A percentile compares a stretch with the other conserved stretches of the same genome.
Evolutionary conservation across 129 eudicot genomes (phyloP).

Genomic region (Oenanthe sinensis): DNA sequence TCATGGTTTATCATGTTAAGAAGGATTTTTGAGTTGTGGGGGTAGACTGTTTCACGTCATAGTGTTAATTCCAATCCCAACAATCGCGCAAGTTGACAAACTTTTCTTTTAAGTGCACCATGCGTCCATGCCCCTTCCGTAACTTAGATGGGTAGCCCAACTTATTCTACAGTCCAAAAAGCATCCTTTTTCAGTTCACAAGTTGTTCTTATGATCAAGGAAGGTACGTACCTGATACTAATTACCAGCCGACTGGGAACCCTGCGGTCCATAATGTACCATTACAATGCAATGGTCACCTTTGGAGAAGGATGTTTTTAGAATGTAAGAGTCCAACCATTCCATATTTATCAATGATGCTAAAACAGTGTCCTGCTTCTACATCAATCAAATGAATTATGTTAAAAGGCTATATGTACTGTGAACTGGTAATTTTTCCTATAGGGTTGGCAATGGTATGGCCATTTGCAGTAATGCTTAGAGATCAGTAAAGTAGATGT

Average conservation of each 20-base stretch:
- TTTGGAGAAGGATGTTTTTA: neutral
- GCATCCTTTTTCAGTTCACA: neutral
- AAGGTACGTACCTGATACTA: neutral
- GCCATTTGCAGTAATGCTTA: neutral
- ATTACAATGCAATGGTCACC: neutral
- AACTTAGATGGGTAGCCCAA: neutral
- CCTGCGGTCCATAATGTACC: neutral
- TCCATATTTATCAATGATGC: neutral
- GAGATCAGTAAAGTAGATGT: neutral
- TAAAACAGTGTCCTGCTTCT: too few species aligned
- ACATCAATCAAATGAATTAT: too few species aligned
- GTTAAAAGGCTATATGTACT: too few species aligned
- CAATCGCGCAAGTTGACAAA: too few species aligned
- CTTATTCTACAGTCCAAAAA: neutral
- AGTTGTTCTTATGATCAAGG: neutral
- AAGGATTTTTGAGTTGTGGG: too few species aligned
- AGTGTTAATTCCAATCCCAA: too few species aligned
- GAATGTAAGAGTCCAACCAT: neutral
- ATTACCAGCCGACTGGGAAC: neutral
- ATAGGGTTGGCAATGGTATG: neutral
- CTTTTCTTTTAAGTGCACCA: too few species aligned
- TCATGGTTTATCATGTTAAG: too few species aligned
- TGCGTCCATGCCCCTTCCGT: neutral
- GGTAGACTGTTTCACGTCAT: too few species aligned
- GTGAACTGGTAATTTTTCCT: neutral